Conservation (phyloP, 2,329 filamentous ascomycete genomes). For the Polychaeton citri region DNA sequence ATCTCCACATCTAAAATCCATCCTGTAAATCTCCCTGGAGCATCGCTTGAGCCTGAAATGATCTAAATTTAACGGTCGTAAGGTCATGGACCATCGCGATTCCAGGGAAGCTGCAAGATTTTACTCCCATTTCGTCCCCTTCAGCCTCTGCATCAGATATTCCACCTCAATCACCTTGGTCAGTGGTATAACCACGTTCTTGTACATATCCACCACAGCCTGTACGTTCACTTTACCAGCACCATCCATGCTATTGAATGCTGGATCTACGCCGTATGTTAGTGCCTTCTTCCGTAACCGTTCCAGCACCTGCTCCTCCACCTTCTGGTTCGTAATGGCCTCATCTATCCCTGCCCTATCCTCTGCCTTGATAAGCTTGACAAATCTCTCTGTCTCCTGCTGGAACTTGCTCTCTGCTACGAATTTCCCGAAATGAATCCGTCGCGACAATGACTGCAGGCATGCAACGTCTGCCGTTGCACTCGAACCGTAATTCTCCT, state of each 20-base stretch:
- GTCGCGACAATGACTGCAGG: conserved; percentile 74
- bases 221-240: conserved; percentile 79
- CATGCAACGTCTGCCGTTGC: conserved; percentile 84
- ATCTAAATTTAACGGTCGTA: too few species aligned
- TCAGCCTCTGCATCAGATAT: conserved; percentile 87
- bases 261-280: conserved; percentile 87
- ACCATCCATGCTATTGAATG: conserved; percentile 35
- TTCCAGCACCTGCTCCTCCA: conserved; percentile 86
- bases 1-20: too few species aligned
- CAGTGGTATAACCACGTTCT: conserved; percentile 82
- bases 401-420: conserved; percentile 93
- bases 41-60: too few species aligned
- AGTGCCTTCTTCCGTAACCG: conserved; percentile 75
- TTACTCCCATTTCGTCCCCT: conserved; percentile 38
- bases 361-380: conserved; percentile 63
- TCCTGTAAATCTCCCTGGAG: too few species aligned
- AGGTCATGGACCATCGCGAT: too few species aligned
- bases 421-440: conserved; percentile 97
- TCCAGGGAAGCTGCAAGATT: too few species aligned
- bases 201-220: conserved; percentile 81
- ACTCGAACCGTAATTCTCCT: conserved; percentile 90
- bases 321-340: conserved; percentile 78
- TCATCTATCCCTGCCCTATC: conserved; percentile 73
- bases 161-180: conserved; percentile 99
- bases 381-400: conserved; percentile 68